Evolutionary conservation across 2,329 filamentous ascomycete genomes (phyloP).

Genomic region (Hymenoscyphus scutula): DNA sequence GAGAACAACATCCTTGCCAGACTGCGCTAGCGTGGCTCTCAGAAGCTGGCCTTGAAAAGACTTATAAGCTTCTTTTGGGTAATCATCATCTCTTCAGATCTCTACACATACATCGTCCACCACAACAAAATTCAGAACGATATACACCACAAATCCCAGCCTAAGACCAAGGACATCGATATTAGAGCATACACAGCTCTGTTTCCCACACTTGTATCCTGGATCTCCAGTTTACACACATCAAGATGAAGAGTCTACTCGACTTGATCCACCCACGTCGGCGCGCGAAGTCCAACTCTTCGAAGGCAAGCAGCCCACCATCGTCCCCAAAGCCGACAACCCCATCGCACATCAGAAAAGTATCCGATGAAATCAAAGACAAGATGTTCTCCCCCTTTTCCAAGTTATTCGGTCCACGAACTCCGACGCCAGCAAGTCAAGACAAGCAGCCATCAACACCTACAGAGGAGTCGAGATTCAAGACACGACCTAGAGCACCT

Average conservation of each 20-base stretch:
- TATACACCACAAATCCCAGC: not conserved
- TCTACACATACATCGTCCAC: not conserved
- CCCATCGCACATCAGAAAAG: not conserved
- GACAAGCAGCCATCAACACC: not conserved
- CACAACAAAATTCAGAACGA: not conserved
- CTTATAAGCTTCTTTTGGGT: not conserved
- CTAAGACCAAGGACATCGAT: not conserved
- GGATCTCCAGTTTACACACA: not conserved
- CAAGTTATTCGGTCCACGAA: not conserved
- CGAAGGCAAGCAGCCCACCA: not conserved
- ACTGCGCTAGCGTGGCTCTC: not conserved
- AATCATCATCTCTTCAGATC: not conserved
- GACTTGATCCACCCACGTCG: not conserved
- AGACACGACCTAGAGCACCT: not conserved
- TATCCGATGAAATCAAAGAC: not conserved
- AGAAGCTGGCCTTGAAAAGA: not conserved
- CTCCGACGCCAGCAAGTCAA: not conserved
- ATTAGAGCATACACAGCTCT: not conserved
- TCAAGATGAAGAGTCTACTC: not conserved
- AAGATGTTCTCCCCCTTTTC: not conserved
- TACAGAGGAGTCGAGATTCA: not conserved
- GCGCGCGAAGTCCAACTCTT: not conserved
- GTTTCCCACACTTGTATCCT: not conserved
- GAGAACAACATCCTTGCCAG: not conserved
- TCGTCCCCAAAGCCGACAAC: not conserved